A percentile compares a stretch with the other conserved stretches of the same genome.
Evolutionary conservation across 2,329 filamentous ascomycete species (phyloP).

Genomic region (Alternaria consortialis): DNA sequence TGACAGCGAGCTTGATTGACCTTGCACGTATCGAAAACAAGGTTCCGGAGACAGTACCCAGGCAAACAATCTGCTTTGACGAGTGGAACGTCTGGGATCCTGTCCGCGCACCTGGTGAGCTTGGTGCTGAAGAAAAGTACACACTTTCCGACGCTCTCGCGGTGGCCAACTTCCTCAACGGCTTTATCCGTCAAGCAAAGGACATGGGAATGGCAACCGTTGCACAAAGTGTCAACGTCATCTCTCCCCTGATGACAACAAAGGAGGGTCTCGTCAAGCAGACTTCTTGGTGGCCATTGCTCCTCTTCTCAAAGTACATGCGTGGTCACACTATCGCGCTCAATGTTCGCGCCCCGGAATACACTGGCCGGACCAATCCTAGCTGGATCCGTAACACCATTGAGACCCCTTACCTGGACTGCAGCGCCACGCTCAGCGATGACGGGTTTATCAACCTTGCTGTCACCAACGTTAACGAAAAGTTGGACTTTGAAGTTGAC

Average conservation of each 20-base stretch:
- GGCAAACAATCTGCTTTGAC: conserved; percentile 80
- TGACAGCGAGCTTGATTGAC: conserved; percentile 73
- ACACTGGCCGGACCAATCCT: conserved; percentile 72
- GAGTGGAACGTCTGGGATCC: conserved; percentile 89
- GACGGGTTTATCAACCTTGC: conserved; percentile 71
- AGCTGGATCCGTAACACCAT: conserved; percentile 71
- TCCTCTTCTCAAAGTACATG: conserved; percentile 77
- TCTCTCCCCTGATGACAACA: conserved; percentile 78
- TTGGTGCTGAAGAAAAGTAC: conserved; percentile 75
- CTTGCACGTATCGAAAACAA: conserved; percentile 75
- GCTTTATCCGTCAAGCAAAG: conserved; percentile 75
- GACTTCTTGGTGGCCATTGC: conserved; percentile 77
- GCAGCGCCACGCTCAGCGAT: conserved; percentile 67
- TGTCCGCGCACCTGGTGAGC: conserved; percentile 72
- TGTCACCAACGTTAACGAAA: conserved; percentile 75
- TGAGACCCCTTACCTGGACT: conserved; percentile 75
- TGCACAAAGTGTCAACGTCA: conserved; percentile 80
- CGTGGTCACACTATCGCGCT: conserved; percentile 73
- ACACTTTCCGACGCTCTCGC: conserved; percentile 78
- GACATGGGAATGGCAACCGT: conserved; percentile 81
- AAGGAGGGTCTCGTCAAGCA: conserved; percentile 71
- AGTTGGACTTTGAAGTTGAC: conserved; percentile 66
- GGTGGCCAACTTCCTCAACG: conserved; percentile 79
- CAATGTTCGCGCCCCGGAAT: conserved; percentile 70
- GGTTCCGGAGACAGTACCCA: conserved; percentile 66